phyloP scores from a whole-genome alignment of 2,329 filamentous ascomycete species.

The Xylaria polymorpha region DNA sequence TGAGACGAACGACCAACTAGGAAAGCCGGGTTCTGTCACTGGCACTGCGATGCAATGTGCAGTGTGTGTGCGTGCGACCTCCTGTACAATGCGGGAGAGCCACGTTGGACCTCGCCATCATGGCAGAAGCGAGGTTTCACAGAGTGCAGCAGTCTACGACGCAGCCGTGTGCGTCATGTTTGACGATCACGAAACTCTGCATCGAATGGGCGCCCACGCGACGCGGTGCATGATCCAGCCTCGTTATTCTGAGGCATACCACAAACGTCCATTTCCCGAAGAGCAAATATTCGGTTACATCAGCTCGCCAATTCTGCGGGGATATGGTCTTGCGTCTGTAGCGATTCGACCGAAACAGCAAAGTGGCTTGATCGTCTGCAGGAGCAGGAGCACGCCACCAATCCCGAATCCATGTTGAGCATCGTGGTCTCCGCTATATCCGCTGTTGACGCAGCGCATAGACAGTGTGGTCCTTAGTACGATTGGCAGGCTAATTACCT shows the following conservation, averaged over 20 bases:
- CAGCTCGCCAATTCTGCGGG: background rate
- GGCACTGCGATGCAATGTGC: background rate
- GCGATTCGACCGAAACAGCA: background rate
- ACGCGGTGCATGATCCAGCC: conserved; percentile 25
- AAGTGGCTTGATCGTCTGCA: conserved; percentile 16
- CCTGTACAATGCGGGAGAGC: conserved; percentile 15
- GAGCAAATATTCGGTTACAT: conserved; percentile 3
- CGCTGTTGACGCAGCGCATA: conserved; percentile 6
- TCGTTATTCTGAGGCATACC: conserved; percentile 25
- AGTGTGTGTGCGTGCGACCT: background rate
- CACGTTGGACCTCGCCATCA: conserved; percentile 33
- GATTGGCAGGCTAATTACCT: background rate
- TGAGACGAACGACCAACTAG: conserved; percentile 32
- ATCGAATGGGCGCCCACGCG: conserved; percentile 11
- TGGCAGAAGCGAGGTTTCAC: conserved; percentile 36
- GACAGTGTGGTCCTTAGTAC: background rate
- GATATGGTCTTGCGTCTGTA: background rate
- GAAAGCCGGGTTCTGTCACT: conserved; percentile 22
- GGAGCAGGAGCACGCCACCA: conserved; percentile 19
- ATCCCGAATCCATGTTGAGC: background rate
- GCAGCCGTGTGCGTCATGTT: conserved; percentile 24
- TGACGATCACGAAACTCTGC: conserved; percentile 26
- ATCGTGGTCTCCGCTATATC: conserved; percentile 8
- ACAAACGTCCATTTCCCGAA: conserved; percentile 10
- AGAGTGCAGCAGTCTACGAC: conserved; percentile 29